A percentile compares a stretch with the other conserved stretches of the same genome.
Evolutionary conservation across 2,329 filamentous ascomycete genomes (phyloP).

Genomic region (Alternaria conjuncta): DNA sequence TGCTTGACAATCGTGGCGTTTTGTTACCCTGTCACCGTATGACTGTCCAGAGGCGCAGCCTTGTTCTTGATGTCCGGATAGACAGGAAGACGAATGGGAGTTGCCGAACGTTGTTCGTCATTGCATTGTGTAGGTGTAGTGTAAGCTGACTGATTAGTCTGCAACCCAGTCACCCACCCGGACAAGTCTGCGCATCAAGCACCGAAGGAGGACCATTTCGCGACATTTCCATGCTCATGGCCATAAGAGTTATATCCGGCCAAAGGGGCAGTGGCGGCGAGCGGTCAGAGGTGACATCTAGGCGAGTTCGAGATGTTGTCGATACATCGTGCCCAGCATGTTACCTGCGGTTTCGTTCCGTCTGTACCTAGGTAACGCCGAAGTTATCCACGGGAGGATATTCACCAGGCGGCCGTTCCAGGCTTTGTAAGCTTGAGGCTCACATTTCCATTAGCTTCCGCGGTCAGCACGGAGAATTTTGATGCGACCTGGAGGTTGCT

Average conservation of each 20-base stretch:
- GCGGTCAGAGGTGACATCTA: neutral
- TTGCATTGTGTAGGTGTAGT: neutral
- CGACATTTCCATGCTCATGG: neutral
- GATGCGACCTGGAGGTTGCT: neutral
- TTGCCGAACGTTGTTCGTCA: neutral
- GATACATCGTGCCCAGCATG: neutral
- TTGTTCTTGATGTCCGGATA: neutral
- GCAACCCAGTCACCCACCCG: neutral
- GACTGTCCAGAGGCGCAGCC: neutral
- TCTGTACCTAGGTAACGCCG: neutral
- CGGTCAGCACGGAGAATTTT: neutral
- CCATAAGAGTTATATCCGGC: neutral
- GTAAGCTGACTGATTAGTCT: neutral
- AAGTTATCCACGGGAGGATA: neutral
- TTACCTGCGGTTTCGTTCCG: neutral
- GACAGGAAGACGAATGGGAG: neutral
- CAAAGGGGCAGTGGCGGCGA: neutral
- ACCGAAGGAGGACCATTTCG: neutral
- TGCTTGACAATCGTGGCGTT: neutral
- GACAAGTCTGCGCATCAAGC: neutral
- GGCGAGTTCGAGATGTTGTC: neutral
- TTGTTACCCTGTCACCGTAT: neutral
- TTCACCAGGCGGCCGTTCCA: neutral
- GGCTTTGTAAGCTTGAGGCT: neutral
- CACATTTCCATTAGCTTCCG: neutral